Conservation (phyloP, 1,139 yeast genomes). For the Lodderomyces parapsilosis region DNA sequence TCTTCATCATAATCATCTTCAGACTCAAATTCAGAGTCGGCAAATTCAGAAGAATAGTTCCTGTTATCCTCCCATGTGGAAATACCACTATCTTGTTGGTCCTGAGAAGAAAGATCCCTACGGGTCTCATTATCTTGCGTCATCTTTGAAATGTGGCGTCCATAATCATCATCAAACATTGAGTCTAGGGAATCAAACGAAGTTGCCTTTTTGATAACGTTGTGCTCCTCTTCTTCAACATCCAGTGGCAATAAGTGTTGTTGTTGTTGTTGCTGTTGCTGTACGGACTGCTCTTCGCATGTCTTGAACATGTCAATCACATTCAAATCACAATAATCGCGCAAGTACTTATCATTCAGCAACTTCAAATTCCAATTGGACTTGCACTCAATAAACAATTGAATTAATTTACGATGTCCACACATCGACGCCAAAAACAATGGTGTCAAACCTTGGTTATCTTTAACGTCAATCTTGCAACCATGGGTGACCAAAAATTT, state of each 20-base stretch:
- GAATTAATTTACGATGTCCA: constrained; percentile 66
- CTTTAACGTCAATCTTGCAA: constrained; percentile 73
- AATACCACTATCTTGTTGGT: neutral
- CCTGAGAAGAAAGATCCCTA: constrained; percentile 4
- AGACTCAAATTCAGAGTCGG: constrained; percentile 43
- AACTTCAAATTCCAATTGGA: constrained; percentile 62
- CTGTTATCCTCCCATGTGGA: constrained; percentile 12
- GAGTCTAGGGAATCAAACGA: constrained; percentile 44
- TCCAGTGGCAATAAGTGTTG: constrained; percentile 1
- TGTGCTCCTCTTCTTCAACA: constrained; percentile 9
- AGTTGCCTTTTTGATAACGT: constrained; percentile 24
- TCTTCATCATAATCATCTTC: constrained; percentile 26
- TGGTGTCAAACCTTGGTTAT: constrained; percentile 81
- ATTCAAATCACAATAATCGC: constrained; percentile 60
- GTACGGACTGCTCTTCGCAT: constrained; percentile 18
- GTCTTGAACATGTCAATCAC: constrained; percentile 54
- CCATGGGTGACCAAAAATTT: constrained; percentile 72
- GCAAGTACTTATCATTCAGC: constrained; percentile 54
- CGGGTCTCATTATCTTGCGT: constrained; percentile 20
- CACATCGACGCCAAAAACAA: constrained; percentile 79
- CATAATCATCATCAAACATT: constrained; percentile 38
- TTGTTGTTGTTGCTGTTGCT: constrained; percentile 7
- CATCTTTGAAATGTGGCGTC: constrained; percentile 45
- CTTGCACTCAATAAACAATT: constrained; percentile 57
- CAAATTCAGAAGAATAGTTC: constrained; percentile 39